phyloP scores from a whole-genome alignment of 768 basidiomycete genomes.

The Baorangia bicolor region DNA sequence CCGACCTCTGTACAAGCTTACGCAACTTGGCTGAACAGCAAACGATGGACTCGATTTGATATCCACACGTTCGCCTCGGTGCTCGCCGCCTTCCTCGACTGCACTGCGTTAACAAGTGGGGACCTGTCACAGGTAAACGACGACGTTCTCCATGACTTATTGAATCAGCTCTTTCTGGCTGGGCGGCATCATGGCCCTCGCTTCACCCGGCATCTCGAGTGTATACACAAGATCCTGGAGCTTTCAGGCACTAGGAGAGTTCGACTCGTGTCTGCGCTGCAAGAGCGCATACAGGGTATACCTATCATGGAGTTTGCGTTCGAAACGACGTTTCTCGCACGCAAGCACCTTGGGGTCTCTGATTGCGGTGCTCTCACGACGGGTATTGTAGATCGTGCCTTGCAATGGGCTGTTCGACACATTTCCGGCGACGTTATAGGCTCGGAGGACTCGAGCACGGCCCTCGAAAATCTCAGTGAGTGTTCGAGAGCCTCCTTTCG shows the following conservation, averaged over 20 bases:
- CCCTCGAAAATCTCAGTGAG: constrained; percentile 42
- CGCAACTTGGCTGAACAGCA: constrained; percentile 40
- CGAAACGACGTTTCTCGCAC: constrained; percentile 36
- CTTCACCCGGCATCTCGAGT: constrained; percentile 15
- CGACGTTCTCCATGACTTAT: constrained; percentile 32
- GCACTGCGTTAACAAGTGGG: constrained; percentile 17
- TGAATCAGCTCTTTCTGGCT: constrained; percentile 25
- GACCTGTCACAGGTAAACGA: constrained; percentile 21
- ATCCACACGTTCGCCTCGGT: constrained; percentile 37
- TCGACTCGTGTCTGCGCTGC: constrained; percentile 22
- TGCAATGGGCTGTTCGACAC: constrained; percentile 53
- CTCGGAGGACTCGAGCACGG: constrained; percentile 16
- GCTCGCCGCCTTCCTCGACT: constrained; percentile 50
- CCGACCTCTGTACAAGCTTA: constrained; percentile 27
- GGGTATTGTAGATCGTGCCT: constrained; percentile 42
- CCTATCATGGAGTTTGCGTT: constrained; percentile 28
- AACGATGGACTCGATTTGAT: constrained; percentile 12
- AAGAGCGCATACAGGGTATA: constrained; percentile 26
- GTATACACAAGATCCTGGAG: constrained; percentile 30
- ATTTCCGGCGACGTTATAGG: constrained; percentile 38
- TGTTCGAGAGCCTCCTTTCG: neutral
- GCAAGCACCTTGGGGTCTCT: constrained; percentile 22
- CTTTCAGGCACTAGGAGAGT: constrained; percentile 22
- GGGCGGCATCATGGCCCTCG: neutral
- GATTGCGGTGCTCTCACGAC: constrained; percentile 28